Conservation (phyloP, 257 asterid species). For the Solanum acaule region DNA sequence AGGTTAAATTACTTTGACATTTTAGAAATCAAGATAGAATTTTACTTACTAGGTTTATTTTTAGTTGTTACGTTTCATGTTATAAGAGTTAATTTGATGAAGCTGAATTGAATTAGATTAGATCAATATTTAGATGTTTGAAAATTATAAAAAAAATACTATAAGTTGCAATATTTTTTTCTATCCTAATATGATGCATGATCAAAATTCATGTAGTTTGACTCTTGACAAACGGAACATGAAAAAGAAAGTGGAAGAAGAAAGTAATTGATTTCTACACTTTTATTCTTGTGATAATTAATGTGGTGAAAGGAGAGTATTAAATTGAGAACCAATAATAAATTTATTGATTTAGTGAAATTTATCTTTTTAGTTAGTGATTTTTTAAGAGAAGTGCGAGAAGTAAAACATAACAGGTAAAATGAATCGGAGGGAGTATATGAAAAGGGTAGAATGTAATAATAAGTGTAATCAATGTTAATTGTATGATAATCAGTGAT, state of each 20-base stretch:
- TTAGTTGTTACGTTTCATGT: not conserved
- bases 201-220: rapidly evolving
- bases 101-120: not conserved
- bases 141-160: not conserved
- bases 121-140: not conserved
- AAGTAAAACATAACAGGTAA: not conserved
- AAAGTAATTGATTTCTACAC: not conserved
- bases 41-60: not conserved
- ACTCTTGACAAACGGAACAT: rapidly evolving
- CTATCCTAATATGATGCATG: not conserved
- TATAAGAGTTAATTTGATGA: not conserved
- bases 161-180: not conserved
- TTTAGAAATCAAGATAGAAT: not conserved
- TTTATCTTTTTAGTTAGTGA: not conserved
- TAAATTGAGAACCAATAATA: not conserved
- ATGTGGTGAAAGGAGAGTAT: not conserved
- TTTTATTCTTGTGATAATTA: not conserved
- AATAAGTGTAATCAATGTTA: not conserved
- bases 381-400: not conserved
- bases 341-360: not conserved
- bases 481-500: too few species aligned
- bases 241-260: not conserved
- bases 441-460: not conserved
- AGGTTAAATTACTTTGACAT: not conserved
- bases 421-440: rapidly evolving